These are phyloP conservation scores for Hymenoscyphus infarciens DNA, from an alignment of 2,329 filamentous ascomycete species.

Conservation along the genomic window DNA sequence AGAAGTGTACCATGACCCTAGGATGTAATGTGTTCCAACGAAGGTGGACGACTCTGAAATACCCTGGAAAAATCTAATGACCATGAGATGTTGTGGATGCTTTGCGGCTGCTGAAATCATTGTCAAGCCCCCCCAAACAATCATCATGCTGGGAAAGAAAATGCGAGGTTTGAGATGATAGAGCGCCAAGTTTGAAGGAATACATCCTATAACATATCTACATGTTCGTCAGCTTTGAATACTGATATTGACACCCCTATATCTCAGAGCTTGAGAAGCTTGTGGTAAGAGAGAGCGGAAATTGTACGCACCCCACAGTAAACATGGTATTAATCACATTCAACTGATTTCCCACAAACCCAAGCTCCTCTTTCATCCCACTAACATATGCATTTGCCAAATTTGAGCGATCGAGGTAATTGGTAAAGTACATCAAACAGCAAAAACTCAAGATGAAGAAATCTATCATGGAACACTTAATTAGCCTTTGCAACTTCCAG, in stretches of 20 bases:
- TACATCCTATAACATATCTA: conserved; percentile 52
- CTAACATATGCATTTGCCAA: conserved; percentile 53
- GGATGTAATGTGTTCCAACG: conserved; percentile 55
- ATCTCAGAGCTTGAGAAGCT: not conserved
- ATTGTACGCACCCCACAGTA: conserved; percentile 27
- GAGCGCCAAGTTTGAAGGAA: conserved; percentile 59
- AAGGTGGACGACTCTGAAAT: conserved; percentile 56
- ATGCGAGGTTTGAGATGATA: conserved; percentile 61
- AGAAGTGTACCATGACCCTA: conserved; percentile 59
- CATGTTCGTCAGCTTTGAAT: not conserved
- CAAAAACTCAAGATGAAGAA: conserved; percentile 38
- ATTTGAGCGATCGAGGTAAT: conserved; percentile 47
- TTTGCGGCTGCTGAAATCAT: conserved; percentile 55
- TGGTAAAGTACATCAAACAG: conserved; percentile 39
- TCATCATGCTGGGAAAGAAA: conserved; percentile 62
- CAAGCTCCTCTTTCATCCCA: conserved; percentile 50
- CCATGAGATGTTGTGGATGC: conserved; percentile 53
- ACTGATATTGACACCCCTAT: too few species aligned
- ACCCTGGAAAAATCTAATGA: conserved; percentile 54
- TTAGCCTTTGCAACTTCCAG: not conserved
- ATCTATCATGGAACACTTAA: conserved; percentile 18
- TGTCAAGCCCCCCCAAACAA: conserved; percentile 61
- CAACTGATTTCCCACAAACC: conserved; percentile 46
- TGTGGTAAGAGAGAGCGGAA: not conserved
- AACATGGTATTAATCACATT: conserved; percentile 52